These are phyloP conservation scores for Citrus glauca DNA, from an alignment of 345 rosid species.

Conservation along the genomic window DNA sequence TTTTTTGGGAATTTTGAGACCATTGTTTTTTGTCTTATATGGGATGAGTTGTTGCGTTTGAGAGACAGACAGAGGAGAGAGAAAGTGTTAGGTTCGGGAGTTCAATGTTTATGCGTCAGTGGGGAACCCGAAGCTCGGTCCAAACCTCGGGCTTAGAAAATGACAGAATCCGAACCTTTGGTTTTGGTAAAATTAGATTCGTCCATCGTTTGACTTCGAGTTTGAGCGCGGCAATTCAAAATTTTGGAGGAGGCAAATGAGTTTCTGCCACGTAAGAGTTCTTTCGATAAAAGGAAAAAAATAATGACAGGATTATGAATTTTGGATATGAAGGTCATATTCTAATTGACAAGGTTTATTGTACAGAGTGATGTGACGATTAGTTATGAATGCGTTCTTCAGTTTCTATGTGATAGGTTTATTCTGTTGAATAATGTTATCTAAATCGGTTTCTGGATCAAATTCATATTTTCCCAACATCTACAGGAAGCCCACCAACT, in stretches of 20 bases:
- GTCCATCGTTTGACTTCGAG: slow-evolving; percentile 11
- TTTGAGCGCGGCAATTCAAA: slow-evolving; percentile 38
- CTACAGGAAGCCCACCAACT: no score
- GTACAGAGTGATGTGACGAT: no score
- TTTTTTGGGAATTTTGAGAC: background rate
- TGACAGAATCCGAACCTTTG: slow-evolving; percentile 31
- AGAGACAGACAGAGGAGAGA: slow-evolving; percentile 1
- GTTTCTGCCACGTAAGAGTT: background rate
- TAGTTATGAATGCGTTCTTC: no score
- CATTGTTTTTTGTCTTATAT: background rate
- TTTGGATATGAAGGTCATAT: no score
- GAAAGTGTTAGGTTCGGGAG: slow-evolving; percentile 16
- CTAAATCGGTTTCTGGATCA: no score
- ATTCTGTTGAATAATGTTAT: no score
- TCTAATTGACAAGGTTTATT: no score
- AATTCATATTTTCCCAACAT: no score
- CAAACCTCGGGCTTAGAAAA: slow-evolving; percentile 13
- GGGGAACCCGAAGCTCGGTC: slow-evolving; percentile 23
- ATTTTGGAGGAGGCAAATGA: background rate
- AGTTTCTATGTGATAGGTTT: no score
- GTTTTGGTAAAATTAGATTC: background rate
- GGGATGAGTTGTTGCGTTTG: background rate
- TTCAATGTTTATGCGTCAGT: background rate
- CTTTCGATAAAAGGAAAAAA: no score
- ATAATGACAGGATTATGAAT: no score